phyloP scores from a whole-genome alignment of 345 rosid genomes.

The Dipteronia dyeriana region DNA sequence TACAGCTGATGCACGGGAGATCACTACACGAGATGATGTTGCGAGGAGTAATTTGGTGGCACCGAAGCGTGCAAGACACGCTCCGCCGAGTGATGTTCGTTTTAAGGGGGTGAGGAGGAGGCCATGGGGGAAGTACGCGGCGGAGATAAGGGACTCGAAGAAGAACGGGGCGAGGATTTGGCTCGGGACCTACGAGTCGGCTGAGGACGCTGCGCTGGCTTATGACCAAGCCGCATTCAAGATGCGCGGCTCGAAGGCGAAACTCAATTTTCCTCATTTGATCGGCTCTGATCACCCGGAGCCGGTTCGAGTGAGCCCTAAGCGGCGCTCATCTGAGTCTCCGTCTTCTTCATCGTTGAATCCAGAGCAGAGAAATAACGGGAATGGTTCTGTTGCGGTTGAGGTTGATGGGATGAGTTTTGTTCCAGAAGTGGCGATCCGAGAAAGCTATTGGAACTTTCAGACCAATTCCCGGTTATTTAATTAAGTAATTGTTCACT shows the following conservation, averaged over 20 bases:
- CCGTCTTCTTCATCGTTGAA: not conserved
- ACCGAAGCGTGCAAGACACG: not conserved
- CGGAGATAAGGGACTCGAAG: slow-evolving; percentile 67
- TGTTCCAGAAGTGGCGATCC: not conserved
- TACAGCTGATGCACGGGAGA: not conserved
- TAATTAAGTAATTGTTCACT: too few species aligned
- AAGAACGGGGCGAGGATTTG: slow-evolving; percentile 63
- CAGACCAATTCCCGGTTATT: not conserved
- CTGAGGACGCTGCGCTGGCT: slow-evolving; percentile 49
- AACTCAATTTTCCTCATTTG: slow-evolving; percentile 16
- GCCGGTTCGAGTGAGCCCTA: slow-evolving; percentile 17
- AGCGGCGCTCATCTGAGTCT: slow-evolving; percentile 10
- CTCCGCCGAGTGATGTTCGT: slow-evolving; percentile 3
- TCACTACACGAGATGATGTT: slow-evolving; percentile 4
- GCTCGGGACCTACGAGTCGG: slow-evolving; percentile 68
- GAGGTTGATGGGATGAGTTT: not conserved
- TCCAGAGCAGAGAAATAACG: not conserved
- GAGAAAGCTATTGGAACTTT: not conserved
- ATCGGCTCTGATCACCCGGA: not conserved
- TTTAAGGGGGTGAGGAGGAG: slow-evolving; percentile 39
- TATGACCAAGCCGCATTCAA: slow-evolving; percentile 17
- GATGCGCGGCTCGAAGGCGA: slow-evolving; percentile 6
- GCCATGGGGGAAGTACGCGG: slow-evolving; percentile 71
- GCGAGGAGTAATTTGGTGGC: not conserved
- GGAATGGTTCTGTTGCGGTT: too few species aligned